These are phyloP conservation scores for Acorus gramineus DNA, from an alignment of 106 monocot genomes.

Conservation along the genomic window DNA sequence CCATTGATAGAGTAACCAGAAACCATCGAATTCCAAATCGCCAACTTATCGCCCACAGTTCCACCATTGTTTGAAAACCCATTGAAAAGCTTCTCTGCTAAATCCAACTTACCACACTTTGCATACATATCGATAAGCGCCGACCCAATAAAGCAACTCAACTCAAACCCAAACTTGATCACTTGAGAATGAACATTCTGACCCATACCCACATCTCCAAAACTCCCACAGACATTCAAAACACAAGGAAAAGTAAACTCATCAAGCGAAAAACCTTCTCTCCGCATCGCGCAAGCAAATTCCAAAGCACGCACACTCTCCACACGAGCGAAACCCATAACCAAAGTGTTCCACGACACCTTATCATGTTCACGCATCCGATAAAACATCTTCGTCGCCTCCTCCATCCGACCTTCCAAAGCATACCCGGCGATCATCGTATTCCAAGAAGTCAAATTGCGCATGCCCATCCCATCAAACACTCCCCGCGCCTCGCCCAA, in stretches of 20 bases:
- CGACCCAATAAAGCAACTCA: conserved; percentile 13
- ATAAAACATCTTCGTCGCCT: conserved; percentile 50
- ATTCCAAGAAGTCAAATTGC: conserved; percentile 53
- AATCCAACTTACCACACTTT: conserved; percentile 22
- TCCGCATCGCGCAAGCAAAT: conserved; percentile 42
- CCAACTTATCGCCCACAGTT: conserved; percentile 17
- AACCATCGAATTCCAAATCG: conserved; percentile 49
- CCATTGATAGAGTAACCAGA: conserved; percentile 41
- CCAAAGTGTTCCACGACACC: conserved; percentile 61
- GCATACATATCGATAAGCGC: conserved; percentile 77
- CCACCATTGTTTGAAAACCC: conserved; percentile 9
- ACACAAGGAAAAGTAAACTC: conserved; percentile 58
- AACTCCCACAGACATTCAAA: conserved; percentile 38
- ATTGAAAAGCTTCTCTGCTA: conserved; percentile 26
- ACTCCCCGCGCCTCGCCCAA: conserved; percentile 43
- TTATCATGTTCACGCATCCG: conserved; percentile 32
- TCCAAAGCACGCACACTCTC: conserved; percentile 37
- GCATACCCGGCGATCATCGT: conserved; percentile 55
- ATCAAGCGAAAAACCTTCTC: conserved; percentile 36
- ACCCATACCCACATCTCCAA: conserved; percentile 21
- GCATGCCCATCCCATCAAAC: conserved; percentile 28
- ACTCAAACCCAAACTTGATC: conserved; percentile 38
- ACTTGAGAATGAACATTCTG: conserved; percentile 41
- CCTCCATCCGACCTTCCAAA: conserved; percentile 22
- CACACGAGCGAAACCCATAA: conserved; percentile 48